Conservation (phyloP, 75 land plant genomes). For the Picea glauca region DNA sequence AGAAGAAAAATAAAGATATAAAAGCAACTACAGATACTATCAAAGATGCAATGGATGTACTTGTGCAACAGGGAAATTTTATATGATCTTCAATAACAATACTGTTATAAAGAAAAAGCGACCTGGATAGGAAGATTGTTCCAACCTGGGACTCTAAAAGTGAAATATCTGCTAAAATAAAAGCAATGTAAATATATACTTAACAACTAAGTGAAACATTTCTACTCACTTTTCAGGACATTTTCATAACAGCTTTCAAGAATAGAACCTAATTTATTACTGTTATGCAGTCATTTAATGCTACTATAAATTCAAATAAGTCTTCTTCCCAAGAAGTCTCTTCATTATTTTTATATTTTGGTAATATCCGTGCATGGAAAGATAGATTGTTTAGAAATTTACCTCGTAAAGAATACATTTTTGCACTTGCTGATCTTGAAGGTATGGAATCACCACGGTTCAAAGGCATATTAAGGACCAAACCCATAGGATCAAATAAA, state of each 20-base stretch:
- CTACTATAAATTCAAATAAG: background rate
- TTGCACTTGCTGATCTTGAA: conserved; percentile 36
- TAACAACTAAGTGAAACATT: no score
- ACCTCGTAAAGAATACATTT: conserved; percentile 77
- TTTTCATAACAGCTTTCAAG: background rate
- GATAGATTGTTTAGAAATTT: background rate
- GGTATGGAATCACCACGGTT: conserved; percentile 30
- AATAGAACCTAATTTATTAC: background rate
- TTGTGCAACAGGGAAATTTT: no score
- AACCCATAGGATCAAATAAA: conserved; percentile 87
- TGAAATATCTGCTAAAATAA: no score
- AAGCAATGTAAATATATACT: no score
- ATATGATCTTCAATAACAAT: no score
- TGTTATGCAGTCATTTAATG: background rate
- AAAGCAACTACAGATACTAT: no score
- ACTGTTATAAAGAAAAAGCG: no score
- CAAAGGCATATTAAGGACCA: conserved; percentile 51
- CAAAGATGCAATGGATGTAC: no score
- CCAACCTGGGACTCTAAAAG: no score
- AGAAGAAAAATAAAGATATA: no score
- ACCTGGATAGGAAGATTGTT: no score
- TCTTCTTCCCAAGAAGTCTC: background rate
- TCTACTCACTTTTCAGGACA: background rate
- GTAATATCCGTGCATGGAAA: background rate
- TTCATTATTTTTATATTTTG: background rate